Base-by-base conservation (phyloP, 148 eudicot species). In the Chenopodium quinoa region DNA sequence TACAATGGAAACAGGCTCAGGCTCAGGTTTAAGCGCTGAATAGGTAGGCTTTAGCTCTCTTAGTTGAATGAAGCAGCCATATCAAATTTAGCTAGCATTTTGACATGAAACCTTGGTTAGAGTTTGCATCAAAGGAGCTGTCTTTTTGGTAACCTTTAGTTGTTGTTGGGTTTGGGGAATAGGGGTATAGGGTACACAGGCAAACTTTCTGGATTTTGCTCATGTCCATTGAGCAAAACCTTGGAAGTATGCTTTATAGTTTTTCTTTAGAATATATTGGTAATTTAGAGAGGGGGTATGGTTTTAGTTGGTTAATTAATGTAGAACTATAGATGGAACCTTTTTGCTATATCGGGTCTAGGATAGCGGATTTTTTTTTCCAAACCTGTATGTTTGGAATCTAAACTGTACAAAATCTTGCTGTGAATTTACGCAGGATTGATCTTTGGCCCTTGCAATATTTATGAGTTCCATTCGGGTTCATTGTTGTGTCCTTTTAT, bases 141-240 rank as follows among this genome's bases (percentile, higher is more conserved):
- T 46, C 25, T 62, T 73, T n/a, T 80, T 80, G 48, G 65, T 65
- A 25, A 22, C 14, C 19, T 80, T 77, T 71, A 58, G 60, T 52
- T 77, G 12, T n/a, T 31, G 54, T 75, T 67, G 40, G 44, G 60
- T 25, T 63, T 27, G 58, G 40, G 80, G 69, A 32, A 65, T 54
- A 56, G 69, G 79, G 81, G 81, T 84, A 85, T 78, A 85, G 84
- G 76, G 22, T 46, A 67, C 84, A 84, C 81, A 81, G 70, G 71
- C 10, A 34, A 79, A 69, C 62, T 14, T 29, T 76, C 50, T 79
- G 78, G 82, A 20, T 19, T 50, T 31, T 58, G 83, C 72, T 80
- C 80, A 27, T 27, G 31, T 34, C 16, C 62, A 74, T 10, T 63
- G 79, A 84, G 80, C 77, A 16, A 23, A 73, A 31, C 83, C 72